Evolutionary conservation across 108 stramenopile species (phyloP).

Genomic region (Asterionellopsis glacialis): DNA sequence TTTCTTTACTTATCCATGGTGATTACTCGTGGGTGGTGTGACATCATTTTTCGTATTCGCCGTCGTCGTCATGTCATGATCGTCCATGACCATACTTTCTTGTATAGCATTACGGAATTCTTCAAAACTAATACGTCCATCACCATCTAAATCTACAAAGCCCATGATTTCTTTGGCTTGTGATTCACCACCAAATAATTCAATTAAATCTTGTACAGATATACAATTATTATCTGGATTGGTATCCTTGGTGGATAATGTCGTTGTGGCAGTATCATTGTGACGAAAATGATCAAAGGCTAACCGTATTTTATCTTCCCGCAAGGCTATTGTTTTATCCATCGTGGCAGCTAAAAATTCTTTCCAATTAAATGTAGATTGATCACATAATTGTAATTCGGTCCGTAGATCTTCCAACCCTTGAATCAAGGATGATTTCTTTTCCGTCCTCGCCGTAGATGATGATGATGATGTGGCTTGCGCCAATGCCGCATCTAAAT

Average conservation of each 20-base stretch:
- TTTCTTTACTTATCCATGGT: too few relatives aligned
- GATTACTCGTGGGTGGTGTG: too few relatives aligned
- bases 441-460: too few relatives aligned
- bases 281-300: conserved; percentile 88
- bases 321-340: conserved; percentile 66
- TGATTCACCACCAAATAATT: conserved; percentile 57
- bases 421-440: conserved; percentile 8
- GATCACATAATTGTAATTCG: conserved; percentile 59
- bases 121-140: conserved; percentile 9
- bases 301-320: conserved; percentile 78
- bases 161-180: conserved; percentile 83
- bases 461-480: too few relatives aligned
- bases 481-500: conserved; percentile 67
- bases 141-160: conserved; percentile 11
- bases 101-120: conserved; percentile 36
- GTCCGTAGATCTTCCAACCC: conserved; percentile 47
- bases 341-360: conserved; percentile 84
- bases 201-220: conserved; percentile 68
- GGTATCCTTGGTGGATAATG: too few relatives aligned
- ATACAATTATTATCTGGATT: conserved; percentile 56
- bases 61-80: too few relatives aligned
- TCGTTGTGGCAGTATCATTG: too few relatives aligned
- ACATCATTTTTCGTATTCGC: too few relatives aligned
- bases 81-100: conserved; percentile 28
- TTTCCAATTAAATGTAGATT: conserved; percentile 75